Evolutionary conservation across 495 filamentous ascomycete species (phyloP).

Genomic region (Tuber aestivum): DNA sequence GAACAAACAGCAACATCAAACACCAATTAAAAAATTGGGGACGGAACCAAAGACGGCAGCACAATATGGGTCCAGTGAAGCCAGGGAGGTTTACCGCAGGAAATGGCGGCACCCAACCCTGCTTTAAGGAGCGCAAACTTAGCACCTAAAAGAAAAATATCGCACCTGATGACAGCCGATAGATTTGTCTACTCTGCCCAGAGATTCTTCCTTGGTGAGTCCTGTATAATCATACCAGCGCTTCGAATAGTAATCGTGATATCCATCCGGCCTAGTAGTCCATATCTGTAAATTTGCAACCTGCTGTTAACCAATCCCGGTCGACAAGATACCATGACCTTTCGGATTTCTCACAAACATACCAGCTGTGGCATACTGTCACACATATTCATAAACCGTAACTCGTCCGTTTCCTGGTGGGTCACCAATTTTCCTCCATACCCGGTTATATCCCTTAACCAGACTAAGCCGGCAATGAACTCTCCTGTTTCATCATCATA

Average conservation of each 20-base stretch:
- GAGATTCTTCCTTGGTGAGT: constrained; percentile 50
- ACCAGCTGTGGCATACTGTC: constrained; percentile 65
- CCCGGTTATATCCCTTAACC: constrained; percentile 60
- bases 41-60: not conserved
- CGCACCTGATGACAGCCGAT: not conserved
- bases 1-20: not conserved
- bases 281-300: constrained; percentile 46
- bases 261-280: constrained; percentile 57
- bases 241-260: constrained; percentile 61
- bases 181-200: constrained; percentile 42
- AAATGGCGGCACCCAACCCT: constrained; percentile 46
- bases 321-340: not conserved
- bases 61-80: constrained; percentile 10
- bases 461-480: constrained; percentile 60
- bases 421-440: constrained; percentile 54
- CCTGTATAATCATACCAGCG: constrained; percentile 70
- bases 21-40: not conserved
- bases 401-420: constrained; percentile 58
- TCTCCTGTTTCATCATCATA: constrained; percentile 56
- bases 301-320: not conserved
- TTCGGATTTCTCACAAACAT: constrained; percentile 14
- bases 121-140: constrained; percentile 17
- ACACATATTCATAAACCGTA: constrained; percentile 62
- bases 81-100: constrained; percentile 45
- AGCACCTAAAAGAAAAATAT: constrained; percentile 8